These are phyloP conservation scores for Gautieria morchelliformis DNA, from an alignment of 768 basidiomycete genomes.

Conservation along the genomic window DNA sequence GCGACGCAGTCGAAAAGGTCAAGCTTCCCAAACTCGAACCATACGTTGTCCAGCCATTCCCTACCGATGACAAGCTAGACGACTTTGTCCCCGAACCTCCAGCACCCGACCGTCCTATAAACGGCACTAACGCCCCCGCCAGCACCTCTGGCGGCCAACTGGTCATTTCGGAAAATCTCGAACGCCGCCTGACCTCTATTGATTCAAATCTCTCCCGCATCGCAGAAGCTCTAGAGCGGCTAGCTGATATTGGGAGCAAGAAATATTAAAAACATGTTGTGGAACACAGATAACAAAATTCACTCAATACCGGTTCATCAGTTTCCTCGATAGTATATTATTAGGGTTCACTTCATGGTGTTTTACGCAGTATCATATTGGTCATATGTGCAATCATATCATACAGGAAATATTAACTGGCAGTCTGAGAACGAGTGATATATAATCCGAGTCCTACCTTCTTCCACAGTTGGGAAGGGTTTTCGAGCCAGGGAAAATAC, in stretches of 20 bases:
- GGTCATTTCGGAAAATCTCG: constrained; percentile 21
- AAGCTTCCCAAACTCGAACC: constrained; percentile 22
- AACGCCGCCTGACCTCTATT: constrained; percentile 23
- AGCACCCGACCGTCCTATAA: not conserved
- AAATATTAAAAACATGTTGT: not conserved
- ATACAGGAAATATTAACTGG: too few relatives aligned
- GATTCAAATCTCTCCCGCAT: constrained; percentile 28
- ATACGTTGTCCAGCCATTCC: constrained; percentile 12
- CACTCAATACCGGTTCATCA: too few relatives aligned
- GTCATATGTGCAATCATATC: too few relatives aligned
- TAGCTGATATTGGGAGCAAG: constrained; percentile 13
- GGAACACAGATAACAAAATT: too few relatives aligned
- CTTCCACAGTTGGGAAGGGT: too few relatives aligned
- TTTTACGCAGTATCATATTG: too few relatives aligned
- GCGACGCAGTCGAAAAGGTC: constrained; percentile 26
- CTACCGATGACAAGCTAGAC: constrained; percentile 26
- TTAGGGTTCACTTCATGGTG: too few relatives aligned
- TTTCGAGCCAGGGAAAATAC: too few relatives aligned
- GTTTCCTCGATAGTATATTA: too few relatives aligned
- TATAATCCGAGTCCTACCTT: too few relatives aligned
- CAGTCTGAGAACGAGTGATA: too few relatives aligned
- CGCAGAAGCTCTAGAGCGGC: constrained; percentile 27
- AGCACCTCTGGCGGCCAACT: not conserved
- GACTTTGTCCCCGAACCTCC: constrained; percentile 22
- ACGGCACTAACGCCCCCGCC: not conserved